These are phyloP conservation scores for Aurantiochytrium sp. DNA, from an alignment of 108 stramenopile genomes.

Conservation along the genomic window DNA sequence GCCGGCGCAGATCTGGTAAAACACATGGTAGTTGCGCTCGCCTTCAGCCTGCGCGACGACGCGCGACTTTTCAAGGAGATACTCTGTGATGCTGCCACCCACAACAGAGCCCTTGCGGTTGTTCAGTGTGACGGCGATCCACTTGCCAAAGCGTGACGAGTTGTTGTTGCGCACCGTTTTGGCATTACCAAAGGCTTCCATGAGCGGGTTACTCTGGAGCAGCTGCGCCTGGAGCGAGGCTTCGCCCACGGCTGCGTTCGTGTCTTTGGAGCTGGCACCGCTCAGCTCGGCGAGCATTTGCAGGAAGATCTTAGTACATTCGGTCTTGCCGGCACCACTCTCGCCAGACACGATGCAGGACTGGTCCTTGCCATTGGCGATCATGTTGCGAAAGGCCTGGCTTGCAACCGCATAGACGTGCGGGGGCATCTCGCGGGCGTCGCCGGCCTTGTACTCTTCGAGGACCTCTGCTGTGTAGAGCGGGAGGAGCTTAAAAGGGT, in stretches of 20 bases:
- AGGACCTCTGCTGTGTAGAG: slow-evolving; percentile 50
- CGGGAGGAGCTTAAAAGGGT: slow-evolving; percentile 49
- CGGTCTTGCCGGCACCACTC: slow-evolving; percentile 63
- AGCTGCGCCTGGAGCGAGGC: slow-evolving; percentile 82
- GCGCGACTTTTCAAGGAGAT: slow-evolving; percentile 91
- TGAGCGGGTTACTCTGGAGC: slow-evolving; percentile 89
- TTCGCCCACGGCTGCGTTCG: slow-evolving; percentile 25
- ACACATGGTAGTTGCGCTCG: slow-evolving; percentile 96
- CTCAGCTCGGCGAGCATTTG: slow-evolving; percentile 48
- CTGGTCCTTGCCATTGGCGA: slow-evolving; percentile 41
- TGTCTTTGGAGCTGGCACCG: not conserved
- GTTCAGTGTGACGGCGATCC: slow-evolving; percentile 62
- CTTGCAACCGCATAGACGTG: slow-evolving; percentile 90
- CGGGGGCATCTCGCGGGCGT: slow-evolving; percentile 59
- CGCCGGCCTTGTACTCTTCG: slow-evolving; percentile 47
- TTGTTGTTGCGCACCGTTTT: slow-evolving; percentile 97
- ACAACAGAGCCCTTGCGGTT: slow-evolving; percentile 38
- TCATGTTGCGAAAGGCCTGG: slow-evolving; percentile 78
- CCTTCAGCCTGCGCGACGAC: slow-evolving; percentile 81
- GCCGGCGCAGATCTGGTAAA: slow-evolving; percentile 90
- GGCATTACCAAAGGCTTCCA: slow-evolving; percentile 99
- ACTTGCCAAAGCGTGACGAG: slow-evolving; percentile 98
- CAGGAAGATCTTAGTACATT: slow-evolving; percentile 61
- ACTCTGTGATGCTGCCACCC: slow-evolving; percentile 61
- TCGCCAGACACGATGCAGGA: slow-evolving; percentile 59